phyloP scores from a whole-genome alignment of 495 filamentous ascomycete genomes.

The Talaromyces adpressus region DNA sequence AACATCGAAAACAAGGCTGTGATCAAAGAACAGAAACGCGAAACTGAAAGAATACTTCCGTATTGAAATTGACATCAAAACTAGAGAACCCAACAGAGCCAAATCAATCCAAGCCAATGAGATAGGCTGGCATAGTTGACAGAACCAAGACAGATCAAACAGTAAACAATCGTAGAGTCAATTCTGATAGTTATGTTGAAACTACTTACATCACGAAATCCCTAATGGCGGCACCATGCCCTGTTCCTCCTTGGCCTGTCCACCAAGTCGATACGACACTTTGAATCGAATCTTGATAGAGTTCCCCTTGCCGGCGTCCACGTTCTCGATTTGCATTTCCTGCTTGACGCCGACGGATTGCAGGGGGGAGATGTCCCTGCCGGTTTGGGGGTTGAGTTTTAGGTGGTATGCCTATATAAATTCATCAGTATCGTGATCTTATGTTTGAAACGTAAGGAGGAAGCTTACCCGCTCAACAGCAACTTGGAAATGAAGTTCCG shows the following conservation, averaged over 20 bases:
- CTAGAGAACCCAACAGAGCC: background rate
- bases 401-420: conserved; percentile 58
- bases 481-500: conserved; percentile 81
- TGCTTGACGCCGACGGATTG: conserved; percentile 78
- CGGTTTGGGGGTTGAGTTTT: conserved; percentile 75
- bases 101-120: background rate
- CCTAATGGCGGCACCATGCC: conserved; percentile 84
- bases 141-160: background rate
- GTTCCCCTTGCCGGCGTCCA: conserved; percentile 62
- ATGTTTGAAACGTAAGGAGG: background rate
- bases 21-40: background rate
- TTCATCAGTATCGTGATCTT: conserved; percentile 1
- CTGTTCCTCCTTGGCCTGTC: conserved; percentile 64
- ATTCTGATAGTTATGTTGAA: background rate
- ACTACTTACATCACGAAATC: conserved; percentile 44
- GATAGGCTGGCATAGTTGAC: background rate
- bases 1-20: background rate
- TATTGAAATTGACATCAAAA: background rate
- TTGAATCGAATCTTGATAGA: conserved; percentile 85
- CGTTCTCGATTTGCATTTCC: conserved; percentile 68
- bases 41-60: background rate
- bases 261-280: conserved; percentile 66
- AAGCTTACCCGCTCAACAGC: conserved; percentile 81
- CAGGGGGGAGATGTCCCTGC: conserved; percentile 62
- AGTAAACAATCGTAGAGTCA: background rate